Base-by-base conservation (phyloP, 441 rosid genomes). In the Gossypium schwendimanii region DNA sequence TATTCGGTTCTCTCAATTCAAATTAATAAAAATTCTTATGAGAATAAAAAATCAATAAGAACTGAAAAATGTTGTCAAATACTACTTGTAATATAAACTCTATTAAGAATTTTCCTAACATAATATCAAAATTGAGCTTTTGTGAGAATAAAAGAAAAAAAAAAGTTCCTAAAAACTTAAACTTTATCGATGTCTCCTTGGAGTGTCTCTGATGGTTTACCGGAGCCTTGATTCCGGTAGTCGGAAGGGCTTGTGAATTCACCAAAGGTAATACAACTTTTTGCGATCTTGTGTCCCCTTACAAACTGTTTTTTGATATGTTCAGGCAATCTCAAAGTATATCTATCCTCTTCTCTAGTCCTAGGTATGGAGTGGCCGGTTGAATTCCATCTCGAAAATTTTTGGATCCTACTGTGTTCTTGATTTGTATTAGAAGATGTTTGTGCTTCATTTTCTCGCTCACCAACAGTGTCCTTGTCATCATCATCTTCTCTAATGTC, bases 301-400 rank as follows among this genome's bases (percentile, higher is more conserved):
- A 68, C 61, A 11, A 87, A 76, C 52, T 81, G 84, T 2, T 84
- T 76, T 81, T 77, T 87, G 55, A 85, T 87, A 70, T 87, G 78
- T 3, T 88, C 84, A 17, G 78, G 83, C 78, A 94, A 81, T 79
- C 85, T 84, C 84, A 91, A 70, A 0, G 79, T 89, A 74, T 84
- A 85, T 78, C 71, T 78, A 54, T 82, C 83, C 45, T 87, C 85
- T 8, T 76, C 80, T 75, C 65, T 78, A 67, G 49, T 71, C 68
- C 82, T 76, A 47, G 73, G 58, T 10, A 87, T 76, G 0, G 93
- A 94, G 55, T 94, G 98, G n/a, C 98, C 97, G 0, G 98, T 94
- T 0, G 98, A 83, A 47, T 88, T 84, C 0, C 91, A 88, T 78
- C 97, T 83, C 0, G 86, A 76, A 77, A 88, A 81, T 36, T 78